A percentile compares a stretch with the other conserved stretches of the same genome.
These are phyloP conservation scores for Knoxdaviesia proteae DNA, from an alignment of 2,329 filamentous ascomycete species.

Conservation along the genomic window DNA sequence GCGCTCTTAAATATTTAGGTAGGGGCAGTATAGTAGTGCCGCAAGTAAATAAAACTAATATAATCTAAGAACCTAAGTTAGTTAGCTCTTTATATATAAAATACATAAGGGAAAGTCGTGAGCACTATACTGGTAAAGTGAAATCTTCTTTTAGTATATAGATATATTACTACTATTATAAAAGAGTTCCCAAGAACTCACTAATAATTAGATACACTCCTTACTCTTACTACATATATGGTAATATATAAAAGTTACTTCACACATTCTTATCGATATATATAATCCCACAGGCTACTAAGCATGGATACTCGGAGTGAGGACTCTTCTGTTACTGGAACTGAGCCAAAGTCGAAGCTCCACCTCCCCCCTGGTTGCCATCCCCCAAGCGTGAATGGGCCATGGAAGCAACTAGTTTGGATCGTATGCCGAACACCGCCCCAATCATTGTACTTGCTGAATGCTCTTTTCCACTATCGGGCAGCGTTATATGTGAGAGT, in stretches of 20 bases:
- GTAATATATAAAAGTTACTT: background rate
- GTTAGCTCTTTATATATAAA: too few species aligned
- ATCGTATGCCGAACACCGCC: slow-evolving; percentile 35
- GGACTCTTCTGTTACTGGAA: background rate
- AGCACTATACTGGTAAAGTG: too few species aligned
- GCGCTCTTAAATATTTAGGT: too few species aligned
- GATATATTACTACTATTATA: too few species aligned
- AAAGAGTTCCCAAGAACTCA: background rate
- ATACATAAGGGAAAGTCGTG: too few species aligned
- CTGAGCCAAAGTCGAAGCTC: slow-evolving; percentile 14
- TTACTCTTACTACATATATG: background rate
- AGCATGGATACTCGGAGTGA: background rate
- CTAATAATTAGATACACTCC: background rate
- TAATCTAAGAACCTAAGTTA: too few species aligned
- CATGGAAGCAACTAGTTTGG: slow-evolving; percentile 65
- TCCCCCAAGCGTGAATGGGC: slow-evolving; percentile 51
- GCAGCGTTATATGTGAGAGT: background rate
- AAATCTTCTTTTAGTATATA: too few species aligned
- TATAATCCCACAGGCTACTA: background rate
- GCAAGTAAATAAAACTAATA: too few species aligned
- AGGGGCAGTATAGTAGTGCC: too few species aligned
- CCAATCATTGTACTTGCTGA: slow-evolving; percentile 1
- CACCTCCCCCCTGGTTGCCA: slow-evolving; percentile 70
- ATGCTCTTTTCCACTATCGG: background rate
- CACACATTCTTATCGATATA: background rate